Base-by-base conservation (phyloP, 2,329 filamentous ascomycete species). In the Hypoxylon sp. region DNA sequence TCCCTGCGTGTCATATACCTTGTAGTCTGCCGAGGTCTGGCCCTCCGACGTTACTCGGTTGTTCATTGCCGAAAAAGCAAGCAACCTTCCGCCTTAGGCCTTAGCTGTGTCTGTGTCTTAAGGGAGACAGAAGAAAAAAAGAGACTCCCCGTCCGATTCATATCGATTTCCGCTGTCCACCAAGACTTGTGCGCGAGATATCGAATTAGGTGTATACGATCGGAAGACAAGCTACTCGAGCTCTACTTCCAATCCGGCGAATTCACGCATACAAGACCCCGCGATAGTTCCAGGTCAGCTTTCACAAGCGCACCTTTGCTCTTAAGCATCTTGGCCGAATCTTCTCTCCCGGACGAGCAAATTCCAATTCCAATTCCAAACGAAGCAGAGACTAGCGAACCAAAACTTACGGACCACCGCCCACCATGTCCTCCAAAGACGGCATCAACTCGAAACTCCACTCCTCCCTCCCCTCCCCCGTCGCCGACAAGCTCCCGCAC, bases 401-500 rank as follows among this genome's bases (percentile, higher is more conserved):
- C n/a, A 1, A n/a, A n/a, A n/a, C n/a, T n/a, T 17, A 7, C 37
- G 2, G n/a, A 19, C 37, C 8, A 50, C 66, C 56, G 65, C 65
- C 65, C 53, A 64, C 70, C 51, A 71, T 72, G 48, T 70, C 75
- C 28, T 68, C 74, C 6, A 53, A 62, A 39, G 65, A 70, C 37
- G 71, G 71, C 56, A 68, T 76, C 62, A 77, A 77, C 74, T 59
- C 70, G 55, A 74, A 76, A 61, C 65, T 78, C 46, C 75, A 76
- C 28, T 67, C 70, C 15, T 65, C 68, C 22, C 71, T 78, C 13
- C 76, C 77, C 1, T 65, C 71, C 24, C 72, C 77, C 55, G 74
- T 82, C 67, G 72, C 75, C 62, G 71, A 75, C 62, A 75, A 76
- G 65, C 68, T 81, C 24, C 81, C 82, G 24, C 80, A 79, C 71